Percentiles rank a stretch among this genome's conserved stretches.
Evolutionary conservation across 768 basidiomycete genomes (phyloP).

Genomic region (Terana coerulea): DNA sequence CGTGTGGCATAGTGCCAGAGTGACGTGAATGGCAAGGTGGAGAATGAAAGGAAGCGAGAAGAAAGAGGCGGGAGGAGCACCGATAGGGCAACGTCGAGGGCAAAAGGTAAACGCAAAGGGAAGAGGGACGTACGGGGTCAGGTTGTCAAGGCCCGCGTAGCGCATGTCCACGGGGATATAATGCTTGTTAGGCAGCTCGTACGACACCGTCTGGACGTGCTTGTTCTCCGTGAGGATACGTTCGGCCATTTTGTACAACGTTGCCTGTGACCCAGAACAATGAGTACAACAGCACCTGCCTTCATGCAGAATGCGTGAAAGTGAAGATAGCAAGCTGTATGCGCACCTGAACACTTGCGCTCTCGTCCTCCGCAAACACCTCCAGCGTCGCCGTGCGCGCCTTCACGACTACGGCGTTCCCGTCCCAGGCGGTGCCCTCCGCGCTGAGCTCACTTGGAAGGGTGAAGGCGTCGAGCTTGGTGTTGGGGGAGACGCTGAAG

Average conservation of each 20-base stretch:
- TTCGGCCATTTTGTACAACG: constrained; percentile 85
- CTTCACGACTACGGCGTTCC: constrained; percentile 42
- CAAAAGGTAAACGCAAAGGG: neutral
- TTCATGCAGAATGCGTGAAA: neutral
- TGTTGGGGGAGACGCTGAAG: constrained; percentile 33
- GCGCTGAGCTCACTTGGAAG: constrained; percentile 23
- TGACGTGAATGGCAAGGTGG: constrained; percentile 9
- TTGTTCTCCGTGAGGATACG: constrained; percentile 64
- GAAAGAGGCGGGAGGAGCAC: too few relatives aligned
- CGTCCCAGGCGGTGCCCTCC: constrained; percentile 58
- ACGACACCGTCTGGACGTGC: constrained; percentile 56
- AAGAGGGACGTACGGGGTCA: constrained; percentile 50
- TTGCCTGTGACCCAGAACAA: constrained; percentile 55
- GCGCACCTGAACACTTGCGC: constrained; percentile 86
- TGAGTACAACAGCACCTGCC: neutral
- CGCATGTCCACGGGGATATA: constrained; percentile 86
- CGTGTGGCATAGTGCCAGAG: neutral
- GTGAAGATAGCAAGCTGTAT: constrained; percentile 5
- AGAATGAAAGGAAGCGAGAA: constrained; percentile 1
- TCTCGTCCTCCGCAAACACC: constrained; percentile 82
- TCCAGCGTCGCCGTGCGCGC: constrained; percentile 70
- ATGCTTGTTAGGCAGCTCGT: constrained; percentile 89
- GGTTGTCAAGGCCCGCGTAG: constrained; percentile 68
- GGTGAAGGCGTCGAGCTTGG: constrained; percentile 49
- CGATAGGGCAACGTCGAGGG: neutral